These are phyloP conservation scores for Akanthomyces muscarius DNA, from an alignment of 2,329 filamentous ascomycete genomes.

Conservation along the genomic window DNA sequence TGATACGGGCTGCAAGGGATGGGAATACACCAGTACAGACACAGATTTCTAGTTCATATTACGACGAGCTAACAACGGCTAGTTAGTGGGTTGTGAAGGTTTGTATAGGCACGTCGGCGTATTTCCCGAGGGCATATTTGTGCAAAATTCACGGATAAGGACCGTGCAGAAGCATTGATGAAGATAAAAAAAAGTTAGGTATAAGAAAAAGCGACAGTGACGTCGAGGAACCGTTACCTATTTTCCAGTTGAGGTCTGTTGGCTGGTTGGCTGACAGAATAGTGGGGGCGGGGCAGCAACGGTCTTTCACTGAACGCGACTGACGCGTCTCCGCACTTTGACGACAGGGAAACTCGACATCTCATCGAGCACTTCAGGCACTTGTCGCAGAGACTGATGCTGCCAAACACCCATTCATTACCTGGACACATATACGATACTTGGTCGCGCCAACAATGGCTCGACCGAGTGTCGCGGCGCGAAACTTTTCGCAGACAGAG, in stretches of 20 bases:
- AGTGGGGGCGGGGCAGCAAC: neutral
- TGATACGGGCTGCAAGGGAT: too few relatives aligned
- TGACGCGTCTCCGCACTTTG: conserved; percentile 13
- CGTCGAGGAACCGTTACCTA: neutral
- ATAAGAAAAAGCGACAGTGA: too few relatives aligned
- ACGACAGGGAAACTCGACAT: neutral
- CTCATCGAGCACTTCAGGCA: neutral
- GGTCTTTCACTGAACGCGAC: neutral
- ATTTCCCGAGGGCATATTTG: too few relatives aligned
- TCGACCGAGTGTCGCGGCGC: conserved; percentile 43
- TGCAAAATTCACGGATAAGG: too few relatives aligned
- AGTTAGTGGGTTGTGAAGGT: too few relatives aligned
- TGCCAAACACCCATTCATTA: neutral
- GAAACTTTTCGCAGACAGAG: conserved; percentile 76
- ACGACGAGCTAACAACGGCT: too few relatives aligned
- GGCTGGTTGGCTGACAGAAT: neutral
- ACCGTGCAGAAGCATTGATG: too few relatives aligned
- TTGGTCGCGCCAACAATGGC: conserved; percentile 41
- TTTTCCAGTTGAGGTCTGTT: neutral
- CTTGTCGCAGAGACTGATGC: neutral
- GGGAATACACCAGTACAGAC: too few relatives aligned
- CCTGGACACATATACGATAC: neutral
- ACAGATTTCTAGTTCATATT: too few relatives aligned
- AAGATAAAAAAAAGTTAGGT: too few relatives aligned
- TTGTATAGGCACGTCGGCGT: too few relatives aligned